These are phyloP conservation scores for Eucalyptus regnans DNA, from an alignment of 345 rosid genomes.

Conservation along the genomic window DNA sequence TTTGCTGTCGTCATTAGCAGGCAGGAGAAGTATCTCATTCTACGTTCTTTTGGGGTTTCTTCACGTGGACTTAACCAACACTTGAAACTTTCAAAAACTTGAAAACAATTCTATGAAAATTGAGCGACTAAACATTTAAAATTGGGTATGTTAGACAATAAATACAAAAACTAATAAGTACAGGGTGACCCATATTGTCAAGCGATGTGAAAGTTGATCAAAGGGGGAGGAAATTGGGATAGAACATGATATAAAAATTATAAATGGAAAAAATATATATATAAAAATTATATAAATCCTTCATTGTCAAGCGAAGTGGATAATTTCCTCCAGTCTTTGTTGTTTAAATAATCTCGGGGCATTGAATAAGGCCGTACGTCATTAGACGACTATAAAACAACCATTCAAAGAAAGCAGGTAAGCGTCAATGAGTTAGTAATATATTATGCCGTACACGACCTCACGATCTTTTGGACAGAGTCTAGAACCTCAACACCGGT, in stretches of 20 bases:
- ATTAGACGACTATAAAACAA: background rate
- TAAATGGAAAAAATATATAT: background rate
- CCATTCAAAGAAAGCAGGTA: background rate
- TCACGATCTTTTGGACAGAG: background rate
- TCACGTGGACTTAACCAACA: background rate
- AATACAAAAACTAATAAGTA: background rate
- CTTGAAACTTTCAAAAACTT: background rate
- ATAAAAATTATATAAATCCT: background rate
- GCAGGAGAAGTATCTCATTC: background rate
- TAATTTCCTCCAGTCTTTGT: background rate
- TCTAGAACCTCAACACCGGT: background rate
- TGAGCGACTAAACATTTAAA: background rate
- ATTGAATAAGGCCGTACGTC: background rate
- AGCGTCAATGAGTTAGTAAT: background rate
- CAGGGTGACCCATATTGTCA: accelerated
- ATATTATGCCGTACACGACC: background rate
- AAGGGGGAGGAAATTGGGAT: accelerated
- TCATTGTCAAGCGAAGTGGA: background rate
- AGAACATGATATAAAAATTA: background rate
- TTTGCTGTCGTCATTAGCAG: background rate
- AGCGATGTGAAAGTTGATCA: background rate
- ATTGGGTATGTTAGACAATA: background rate
- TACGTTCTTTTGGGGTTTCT: background rate
- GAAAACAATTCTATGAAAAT: background rate
- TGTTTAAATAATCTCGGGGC: background rate